Evolutionary conservation across 495 filamentous ascomycete genomes (phyloP).

Genomic region (Lichenothelia convexa): DNA sequence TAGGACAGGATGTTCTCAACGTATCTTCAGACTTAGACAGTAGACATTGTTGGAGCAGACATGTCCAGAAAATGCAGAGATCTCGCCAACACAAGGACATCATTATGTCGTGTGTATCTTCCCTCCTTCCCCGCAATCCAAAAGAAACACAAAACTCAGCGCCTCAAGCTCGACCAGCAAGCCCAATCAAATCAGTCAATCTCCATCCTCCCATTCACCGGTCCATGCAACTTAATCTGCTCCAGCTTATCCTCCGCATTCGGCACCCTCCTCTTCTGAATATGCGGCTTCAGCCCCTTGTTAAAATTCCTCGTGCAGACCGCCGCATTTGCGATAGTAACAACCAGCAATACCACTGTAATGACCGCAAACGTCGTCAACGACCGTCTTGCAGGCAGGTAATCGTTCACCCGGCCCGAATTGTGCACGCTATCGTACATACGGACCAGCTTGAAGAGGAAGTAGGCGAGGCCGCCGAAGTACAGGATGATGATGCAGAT

Average conservation of each 20-base stretch:
- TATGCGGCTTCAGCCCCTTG: conserved; percentile 74
- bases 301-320: conserved; percentile 82
- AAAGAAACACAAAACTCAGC: too few species aligned
- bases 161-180: too few species aligned
- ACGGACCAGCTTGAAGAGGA: conserved; percentile 92
- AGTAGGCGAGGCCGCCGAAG: conserved; percentile 82
- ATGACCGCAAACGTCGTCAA: conserved; percentile 89
- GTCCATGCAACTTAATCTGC: too few species aligned
- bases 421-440: conserved; percentile 55
- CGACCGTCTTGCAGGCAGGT: conserved; percentile 54
- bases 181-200: too few species aligned
- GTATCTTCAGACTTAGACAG: too few species aligned
- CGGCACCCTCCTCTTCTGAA: conserved; percentile 42
- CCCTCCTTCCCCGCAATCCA: too few species aligned
- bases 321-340: conserved; percentile 77
- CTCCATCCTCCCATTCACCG: too few species aligned
- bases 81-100: too few species aligned
- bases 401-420: conserved; percentile 22
- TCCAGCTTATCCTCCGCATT: conserved; percentile 57
- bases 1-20: too few species aligned
- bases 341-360: conserved; percentile 68
- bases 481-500: conserved; percentile 61
- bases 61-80: too few species aligned
- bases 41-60: too few species aligned
- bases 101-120: too few species aligned